phyloP scores from a whole-genome alignment of 1,284 basidiomycete species.

The Rhizoctonia solani region DNA sequence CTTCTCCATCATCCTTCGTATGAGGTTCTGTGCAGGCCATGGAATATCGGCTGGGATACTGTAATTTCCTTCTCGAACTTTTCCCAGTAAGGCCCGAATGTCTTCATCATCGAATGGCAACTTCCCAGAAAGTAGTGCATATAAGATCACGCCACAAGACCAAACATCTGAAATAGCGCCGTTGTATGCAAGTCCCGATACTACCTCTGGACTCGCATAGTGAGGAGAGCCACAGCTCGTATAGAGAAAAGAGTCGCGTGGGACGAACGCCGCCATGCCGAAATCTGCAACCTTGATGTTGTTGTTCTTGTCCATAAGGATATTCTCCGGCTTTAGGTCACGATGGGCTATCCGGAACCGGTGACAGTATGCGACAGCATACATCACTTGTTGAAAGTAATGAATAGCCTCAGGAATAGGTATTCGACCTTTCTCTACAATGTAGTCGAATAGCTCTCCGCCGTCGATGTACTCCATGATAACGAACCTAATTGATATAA shows the following conservation, averaged over 20 bases:
- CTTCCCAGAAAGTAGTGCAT: slow-evolving; percentile 86
- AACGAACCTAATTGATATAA: slow-evolving; percentile 54
- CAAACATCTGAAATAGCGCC: slow-evolving; percentile 93
- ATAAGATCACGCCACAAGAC: slow-evolving; percentile 98
- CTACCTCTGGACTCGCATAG: slow-evolving; percentile 97
- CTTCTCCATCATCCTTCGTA: slow-evolving; percentile 85
- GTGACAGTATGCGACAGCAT: slow-evolving; percentile 95
- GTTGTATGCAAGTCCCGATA: slow-evolving; percentile 83
- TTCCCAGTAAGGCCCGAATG: slow-evolving; percentile 74
- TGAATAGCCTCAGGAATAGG: slow-evolving; percentile 79
- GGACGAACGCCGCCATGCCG: slow-evolving; percentile 96
- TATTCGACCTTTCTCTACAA: slow-evolving; percentile 85
- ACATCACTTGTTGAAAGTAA: slow-evolving; percentile 97
- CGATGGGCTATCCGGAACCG: slow-evolving; percentile 96
- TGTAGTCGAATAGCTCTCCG: slow-evolving; percentile 95
- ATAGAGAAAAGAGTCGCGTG: slow-evolving; percentile 64
- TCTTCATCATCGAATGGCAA: slow-evolving; percentile 94
- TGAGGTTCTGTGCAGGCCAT: slow-evolving; percentile 77
- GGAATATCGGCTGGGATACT: slow-evolving; percentile 83
- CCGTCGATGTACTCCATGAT: slow-evolving; percentile 98
- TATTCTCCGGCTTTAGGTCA: slow-evolving; percentile 96
- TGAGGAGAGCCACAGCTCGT: slow-evolving; percentile 97
- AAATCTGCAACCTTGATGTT: slow-evolving; percentile 99
- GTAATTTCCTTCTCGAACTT: slow-evolving; percentile 83
- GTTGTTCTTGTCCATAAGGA: slow-evolving; percentile 80